A percentile compares a stretch with the other conserved stretches of the same genome.
phyloP scores from a whole-genome alignment of 208 protist genomes.

The Cochliopodium minus region DNA sequence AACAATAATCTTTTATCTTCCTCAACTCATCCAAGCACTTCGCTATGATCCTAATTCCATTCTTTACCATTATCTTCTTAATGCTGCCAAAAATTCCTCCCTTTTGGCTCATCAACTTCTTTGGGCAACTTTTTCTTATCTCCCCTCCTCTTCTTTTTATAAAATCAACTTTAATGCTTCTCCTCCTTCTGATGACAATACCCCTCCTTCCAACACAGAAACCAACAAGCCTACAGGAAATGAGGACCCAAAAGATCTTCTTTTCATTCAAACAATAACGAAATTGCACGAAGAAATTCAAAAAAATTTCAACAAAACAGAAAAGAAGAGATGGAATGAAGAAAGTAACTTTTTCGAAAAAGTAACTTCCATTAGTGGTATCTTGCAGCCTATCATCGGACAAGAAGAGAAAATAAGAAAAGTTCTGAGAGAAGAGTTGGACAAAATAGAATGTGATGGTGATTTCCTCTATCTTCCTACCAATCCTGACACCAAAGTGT shows the following conservation, averaged over 20 bases:
- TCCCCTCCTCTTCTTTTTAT: too few species aligned
- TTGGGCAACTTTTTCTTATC: too few species aligned
- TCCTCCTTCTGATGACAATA: too few species aligned
- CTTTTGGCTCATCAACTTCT: constrained; percentile 8
- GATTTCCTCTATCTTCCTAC: constrained; percentile 66
- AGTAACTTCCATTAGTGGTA: background rate
- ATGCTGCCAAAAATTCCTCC: background rate
- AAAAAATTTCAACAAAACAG: background rate
- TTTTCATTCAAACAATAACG: too few species aligned
- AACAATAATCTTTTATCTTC: background rate
- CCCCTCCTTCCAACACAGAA: too few species aligned
- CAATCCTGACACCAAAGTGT: constrained; percentile 45
- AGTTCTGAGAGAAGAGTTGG: background rate
- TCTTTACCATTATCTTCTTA: background rate
- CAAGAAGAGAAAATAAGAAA: background rate
- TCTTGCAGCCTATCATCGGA: background rate
- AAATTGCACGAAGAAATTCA: background rate
- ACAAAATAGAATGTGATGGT: too few species aligned
- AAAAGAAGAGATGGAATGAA: background rate
- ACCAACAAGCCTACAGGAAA: too few species aligned
- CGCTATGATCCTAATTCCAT: background rate
- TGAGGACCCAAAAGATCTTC: too few species aligned
- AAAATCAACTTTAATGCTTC: too few species aligned
- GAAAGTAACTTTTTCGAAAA: constrained; percentile 5
- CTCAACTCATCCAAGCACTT: constrained; percentile 3